These are phyloP conservation scores for Astragalus membranaceus DNA, from an alignment of 306 rosid species.

Conservation along the genomic window DNA sequence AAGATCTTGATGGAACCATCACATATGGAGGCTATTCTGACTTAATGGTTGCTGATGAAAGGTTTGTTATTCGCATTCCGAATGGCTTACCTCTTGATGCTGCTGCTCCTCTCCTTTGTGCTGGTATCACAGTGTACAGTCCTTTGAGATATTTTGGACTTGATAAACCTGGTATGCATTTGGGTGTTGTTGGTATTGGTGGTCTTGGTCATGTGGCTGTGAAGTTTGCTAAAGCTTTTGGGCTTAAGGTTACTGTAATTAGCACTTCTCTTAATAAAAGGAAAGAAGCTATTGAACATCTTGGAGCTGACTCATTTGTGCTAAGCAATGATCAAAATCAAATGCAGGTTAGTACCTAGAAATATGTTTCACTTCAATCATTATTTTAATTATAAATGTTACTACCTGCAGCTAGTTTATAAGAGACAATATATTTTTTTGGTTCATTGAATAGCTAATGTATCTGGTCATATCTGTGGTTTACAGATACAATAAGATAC, in stretches of 20 bases:
- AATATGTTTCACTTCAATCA: too few species aligned
- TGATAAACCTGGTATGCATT: conserved; percentile 31
- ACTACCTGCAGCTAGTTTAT: too few species aligned
- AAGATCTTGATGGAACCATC: conserved; percentile 33
- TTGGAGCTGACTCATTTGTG: conserved; percentile 43
- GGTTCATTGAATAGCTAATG: too few species aligned
- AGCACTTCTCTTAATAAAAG: conserved; percentile 47
- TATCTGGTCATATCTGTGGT: too few species aligned
- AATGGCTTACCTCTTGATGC: conserved; percentile 36
- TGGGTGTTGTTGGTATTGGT: conserved; percentile 58
- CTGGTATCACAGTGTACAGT: conserved; percentile 55
- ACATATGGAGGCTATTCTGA: conserved; percentile 53
- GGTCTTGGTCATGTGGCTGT: conserved; percentile 54
- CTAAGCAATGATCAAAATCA: conserved; percentile 33
- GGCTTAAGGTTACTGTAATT: conserved; percentile 41
- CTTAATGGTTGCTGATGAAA: conserved; percentile 39
- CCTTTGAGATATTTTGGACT: conserved; percentile 37
- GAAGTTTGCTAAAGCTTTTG: conserved; percentile 53
- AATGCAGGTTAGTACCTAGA: conserved; percentile 14
- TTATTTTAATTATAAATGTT: too few species aligned
- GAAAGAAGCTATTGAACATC: conserved; percentile 34
- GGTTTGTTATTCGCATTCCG: conserved; percentile 35
- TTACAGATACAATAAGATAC: too few species aligned
- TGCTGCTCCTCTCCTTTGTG: conserved; percentile 55
- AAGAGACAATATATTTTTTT: too few species aligned